Conservation (phyloP, 2,329 filamentous ascomycete genomes). For the Aspergillus cejpii region DNA sequence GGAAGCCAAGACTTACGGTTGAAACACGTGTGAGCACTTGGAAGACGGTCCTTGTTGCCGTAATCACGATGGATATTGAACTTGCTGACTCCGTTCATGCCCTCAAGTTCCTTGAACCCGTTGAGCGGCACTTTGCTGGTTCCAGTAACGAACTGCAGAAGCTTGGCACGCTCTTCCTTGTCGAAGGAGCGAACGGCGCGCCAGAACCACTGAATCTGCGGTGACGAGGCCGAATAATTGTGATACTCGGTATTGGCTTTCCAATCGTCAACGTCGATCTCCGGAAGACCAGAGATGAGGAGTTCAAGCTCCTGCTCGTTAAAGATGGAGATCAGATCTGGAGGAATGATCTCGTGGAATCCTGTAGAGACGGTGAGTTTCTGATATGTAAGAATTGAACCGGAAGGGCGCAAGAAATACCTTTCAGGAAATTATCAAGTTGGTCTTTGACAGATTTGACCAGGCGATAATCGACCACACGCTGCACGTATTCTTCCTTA, state of each 20-base stretch:
- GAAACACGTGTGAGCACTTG: slow-evolving; percentile 97
- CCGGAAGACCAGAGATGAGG: slow-evolving; percentile 90
- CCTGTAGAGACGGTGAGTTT: slow-evolving; percentile 46
- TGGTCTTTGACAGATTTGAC: slow-evolving; percentile 89
- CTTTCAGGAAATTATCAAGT: slow-evolving; percentile 84
- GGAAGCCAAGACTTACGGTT: slow-evolving; percentile 68
- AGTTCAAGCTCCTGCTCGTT: slow-evolving; percentile 97
- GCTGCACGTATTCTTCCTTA: slow-evolving; percentile 93
- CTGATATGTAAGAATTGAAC: neutral
- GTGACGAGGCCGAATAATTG: slow-evolving; percentile 89
- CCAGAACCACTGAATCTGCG: slow-evolving; percentile 99
- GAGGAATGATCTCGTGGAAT: slow-evolving; percentile 97
- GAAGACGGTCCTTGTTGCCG: slow-evolving; percentile 89
- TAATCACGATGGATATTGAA: slow-evolving; percentile 99
- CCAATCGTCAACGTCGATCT: slow-evolving; percentile 98
- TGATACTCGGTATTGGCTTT: slow-evolving; percentile 98
- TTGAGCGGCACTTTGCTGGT: slow-evolving; percentile 98
- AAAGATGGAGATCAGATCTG: slow-evolving; percentile 92
- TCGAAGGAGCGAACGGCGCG: slow-evolving; percentile 93
- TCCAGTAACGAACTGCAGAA: slow-evolving; percentile 95
- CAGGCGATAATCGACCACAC: slow-evolving; percentile 90
- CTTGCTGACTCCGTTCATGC: slow-evolving; percentile 95
- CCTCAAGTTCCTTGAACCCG: slow-evolving; percentile 97
- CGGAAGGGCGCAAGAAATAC: slow-evolving; percentile 37
- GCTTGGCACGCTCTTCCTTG: slow-evolving; percentile 95